Percentiles rank a stretch among this genome's conserved stretches.
Conservation (phyloP, 1,139 yeast genomes). For the Yamadazyma atlantica region DNA sequence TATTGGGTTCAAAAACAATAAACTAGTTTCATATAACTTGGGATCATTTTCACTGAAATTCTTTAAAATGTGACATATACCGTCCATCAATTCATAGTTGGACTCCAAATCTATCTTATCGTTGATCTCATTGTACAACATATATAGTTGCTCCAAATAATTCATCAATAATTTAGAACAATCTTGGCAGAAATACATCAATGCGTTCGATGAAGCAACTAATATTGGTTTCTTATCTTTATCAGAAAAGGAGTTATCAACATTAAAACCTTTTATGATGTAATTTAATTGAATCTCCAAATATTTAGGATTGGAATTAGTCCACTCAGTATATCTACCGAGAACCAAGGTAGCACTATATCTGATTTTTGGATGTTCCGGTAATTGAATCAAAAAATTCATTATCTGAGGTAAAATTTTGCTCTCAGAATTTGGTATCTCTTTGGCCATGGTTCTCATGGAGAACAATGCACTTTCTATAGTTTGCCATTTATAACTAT, state of each 20-base stretch:
- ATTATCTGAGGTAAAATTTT: slow-evolving; percentile 75
- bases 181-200: slow-evolving; percentile 93
- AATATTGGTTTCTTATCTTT: slow-evolving; percentile 51
- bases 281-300: slow-evolving; percentile 83
- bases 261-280: slow-evolving; percentile 70
- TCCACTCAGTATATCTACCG: slow-evolving; percentile 96
- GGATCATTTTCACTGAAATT: slow-evolving; percentile 41
- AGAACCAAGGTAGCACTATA: slow-evolving; percentile 91
- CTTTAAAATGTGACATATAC: slow-evolving; percentile 79
- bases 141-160: slow-evolving; percentile 73
- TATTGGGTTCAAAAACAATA: slow-evolving; percentile 69
- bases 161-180: slow-evolving; percentile 69
- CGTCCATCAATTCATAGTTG: slow-evolving; percentile 80
- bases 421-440: slow-evolving; percentile 68
- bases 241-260: slow-evolving; percentile 9
- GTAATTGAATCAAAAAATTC: slow-evolving; percentile 67
- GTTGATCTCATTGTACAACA: slow-evolving; percentile 68
- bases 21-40: slow-evolving; percentile 31
- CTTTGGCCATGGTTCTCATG: slow-evolving; percentile 93
- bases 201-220: slow-evolving; percentile 88
- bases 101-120: slow-evolving; percentile 64
- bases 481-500: slow-evolving; percentile 66
- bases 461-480: slow-evolving; percentile 90
- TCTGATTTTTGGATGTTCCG: slow-evolving; percentile 83
- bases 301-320: slow-evolving; percentile 77